phyloP scores from a whole-genome alignment of 2,329 filamentous ascomycete species.

The Pseudogymnoascus sp. region DNA sequence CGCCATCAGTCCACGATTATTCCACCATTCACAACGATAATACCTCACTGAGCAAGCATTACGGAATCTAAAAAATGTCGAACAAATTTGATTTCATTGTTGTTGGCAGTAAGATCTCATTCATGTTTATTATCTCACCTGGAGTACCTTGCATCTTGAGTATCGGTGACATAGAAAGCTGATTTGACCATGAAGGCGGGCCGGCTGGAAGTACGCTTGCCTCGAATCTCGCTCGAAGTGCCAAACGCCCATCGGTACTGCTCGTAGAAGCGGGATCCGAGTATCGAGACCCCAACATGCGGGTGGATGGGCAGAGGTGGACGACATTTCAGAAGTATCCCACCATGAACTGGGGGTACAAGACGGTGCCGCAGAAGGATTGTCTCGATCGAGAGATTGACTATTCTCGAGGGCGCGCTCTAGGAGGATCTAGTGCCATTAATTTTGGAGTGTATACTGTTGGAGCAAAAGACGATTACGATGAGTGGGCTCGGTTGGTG shows the following conservation, averaged over 20 bases:
- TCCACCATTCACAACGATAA: no score
- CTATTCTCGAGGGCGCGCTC: constrained; percentile 41
- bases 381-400: constrained; percentile 37
- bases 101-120: constrained; percentile 18
- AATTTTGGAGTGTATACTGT: constrained; percentile 48
- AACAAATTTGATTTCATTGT: constrained; percentile 16
- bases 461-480: constrained; percentile 52
- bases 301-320: constrained; percentile 49
- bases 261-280: constrained; percentile 50
- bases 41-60: no score
- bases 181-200: constrained; percentile 37
- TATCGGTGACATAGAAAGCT: no score
- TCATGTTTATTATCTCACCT: neutral
- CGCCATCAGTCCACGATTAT: no score
- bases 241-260: constrained; percentile 43
- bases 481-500: constrained; percentile 49
- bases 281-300: constrained; percentile 39
- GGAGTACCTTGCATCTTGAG: neutral
- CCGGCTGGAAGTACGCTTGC: constrained; percentile 52
- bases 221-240: constrained; percentile 39
- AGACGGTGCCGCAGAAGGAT: constrained; percentile 39
- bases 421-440: constrained; percentile 45
- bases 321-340: constrained; percentile 38
- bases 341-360: constrained; percentile 46
- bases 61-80: no score